Evolutionary conservation across 2,329 filamentous ascomycete species (phyloP).

Genomic region (Penicillium sp.): DNA sequence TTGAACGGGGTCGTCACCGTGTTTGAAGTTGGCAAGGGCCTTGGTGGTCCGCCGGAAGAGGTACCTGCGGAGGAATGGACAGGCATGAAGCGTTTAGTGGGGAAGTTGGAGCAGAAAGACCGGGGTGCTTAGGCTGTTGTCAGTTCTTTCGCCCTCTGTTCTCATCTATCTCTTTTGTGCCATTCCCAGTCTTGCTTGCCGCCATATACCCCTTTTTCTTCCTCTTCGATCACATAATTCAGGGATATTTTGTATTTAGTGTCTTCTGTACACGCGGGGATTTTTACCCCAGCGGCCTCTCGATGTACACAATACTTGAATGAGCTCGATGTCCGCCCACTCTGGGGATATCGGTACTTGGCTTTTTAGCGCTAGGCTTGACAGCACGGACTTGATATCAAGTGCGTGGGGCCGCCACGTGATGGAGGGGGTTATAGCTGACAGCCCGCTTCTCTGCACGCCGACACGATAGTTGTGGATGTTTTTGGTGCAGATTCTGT

Average conservation of each 20-base stretch:
- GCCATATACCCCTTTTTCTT: conserved; percentile 28
- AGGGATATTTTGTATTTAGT: conserved; percentile 13
- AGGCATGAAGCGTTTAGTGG: conserved; percentile 84
- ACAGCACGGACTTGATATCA: no score
- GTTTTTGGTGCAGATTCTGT: no score
- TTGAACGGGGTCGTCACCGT: conserved; percentile 87
- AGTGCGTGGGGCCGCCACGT: no score
- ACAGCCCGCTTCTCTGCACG: no score
- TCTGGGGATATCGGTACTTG: no score
- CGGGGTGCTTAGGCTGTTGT: conserved; percentile 30
- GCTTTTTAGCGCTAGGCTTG: no score
- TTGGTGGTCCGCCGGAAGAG: conserved; percentile 77
- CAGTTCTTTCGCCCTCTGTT: conserved; percentile 15
- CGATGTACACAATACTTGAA: not conserved
- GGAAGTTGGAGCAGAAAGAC: conserved; percentile 62
- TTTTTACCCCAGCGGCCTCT: not conserved
- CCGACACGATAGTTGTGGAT: no score
- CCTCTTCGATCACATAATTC: conserved; percentile 19
- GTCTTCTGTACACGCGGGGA: not conserved
- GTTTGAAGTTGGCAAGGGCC: conserved; percentile 81
- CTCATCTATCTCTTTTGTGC: conserved; percentile 8
- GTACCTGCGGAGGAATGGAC: conserved; percentile 88
- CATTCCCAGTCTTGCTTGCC: conserved; percentile 17
- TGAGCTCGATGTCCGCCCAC: not conserved
- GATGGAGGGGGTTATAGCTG: no score